These are phyloP conservation scores for Xylariaceae sp. DNA, from an alignment of 2,329 filamentous ascomycete genomes.

Conservation along the genomic window DNA sequence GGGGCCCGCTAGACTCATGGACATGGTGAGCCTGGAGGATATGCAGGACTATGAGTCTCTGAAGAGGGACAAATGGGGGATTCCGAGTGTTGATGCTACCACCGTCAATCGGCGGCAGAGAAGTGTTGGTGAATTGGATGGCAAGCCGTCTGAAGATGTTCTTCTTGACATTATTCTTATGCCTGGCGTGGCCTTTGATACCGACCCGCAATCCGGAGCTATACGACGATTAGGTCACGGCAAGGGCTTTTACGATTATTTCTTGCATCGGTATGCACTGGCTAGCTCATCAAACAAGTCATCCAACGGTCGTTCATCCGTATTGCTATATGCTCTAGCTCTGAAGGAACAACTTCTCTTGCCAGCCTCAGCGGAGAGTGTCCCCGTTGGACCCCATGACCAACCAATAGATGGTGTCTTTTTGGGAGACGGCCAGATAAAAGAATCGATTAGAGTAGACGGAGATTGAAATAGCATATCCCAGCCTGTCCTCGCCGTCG, in stretches of 20 bases:
- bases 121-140: conserved; percentile 62
- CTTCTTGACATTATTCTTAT: conserved; percentile 82
- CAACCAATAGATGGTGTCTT: conserved; percentile 75
- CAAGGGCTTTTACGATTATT: conserved; percentile 95
- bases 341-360: conserved; percentile 79
- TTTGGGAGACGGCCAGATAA: conserved; percentile 63
- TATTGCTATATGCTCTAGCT: conserved; percentile 69
- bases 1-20: conserved; percentile 72
- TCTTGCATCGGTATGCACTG: conserved; percentile 68
- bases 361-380: conserved; percentile 50
- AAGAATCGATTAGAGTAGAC: conserved; percentile 27
- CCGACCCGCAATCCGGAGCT: conserved; percentile 43
- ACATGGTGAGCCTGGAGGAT: conserved; percentile 80
- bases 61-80: conserved; percentile 82
- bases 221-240: conserved; percentile 85
- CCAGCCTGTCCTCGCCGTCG: conserved; percentile 9
- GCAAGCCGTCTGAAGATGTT: conserved; percentile 34
- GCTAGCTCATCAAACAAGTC: conserved; percentile 28
- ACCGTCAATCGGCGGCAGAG: conserved; percentile 66
- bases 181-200: conserved; percentile 89
- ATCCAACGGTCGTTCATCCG: conserved; percentile 30
- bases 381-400: conserved; percentile 75
- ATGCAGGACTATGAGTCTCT: conserved; percentile 75
- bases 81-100: conserved; percentile 71
- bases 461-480: conserved; percentile 16